Base-by-base conservation (phyloP, 441 rosid genomes). In the Populus hybrid region DNA sequence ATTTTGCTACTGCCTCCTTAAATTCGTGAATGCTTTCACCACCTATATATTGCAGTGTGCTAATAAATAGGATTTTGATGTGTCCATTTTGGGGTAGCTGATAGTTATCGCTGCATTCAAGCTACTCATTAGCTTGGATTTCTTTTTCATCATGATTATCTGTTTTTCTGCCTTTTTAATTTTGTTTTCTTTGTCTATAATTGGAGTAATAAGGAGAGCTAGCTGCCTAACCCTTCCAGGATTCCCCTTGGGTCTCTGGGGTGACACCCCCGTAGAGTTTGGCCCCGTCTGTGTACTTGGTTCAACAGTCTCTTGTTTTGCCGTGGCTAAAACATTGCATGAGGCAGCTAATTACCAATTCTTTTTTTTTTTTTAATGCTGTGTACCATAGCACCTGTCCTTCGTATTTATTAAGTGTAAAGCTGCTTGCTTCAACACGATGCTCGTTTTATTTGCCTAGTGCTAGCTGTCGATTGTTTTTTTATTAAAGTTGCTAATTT, bases 401-500 rank as follows among this genome's bases (percentile, higher is more conserved):
- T 53, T 35, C 4, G 31, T 29, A 6, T 35, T 5, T 35, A 35
- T 59, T 12, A 23, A 69, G 23, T 71, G 65, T 16, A 50, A 50
- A 50, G 56, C n/a, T 50, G 56, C 20, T 50, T 50, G 56, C 56
- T 14, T 50, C 20, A 50, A 50, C 56, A 50, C 56, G 1, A 50
- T 14, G 56, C 20, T 50, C 14, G 56, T 50, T 50, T 50, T 50
- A 50, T 50, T 50, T 50, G 20, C 7, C 56, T 50, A 21, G 66
- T 64, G 72, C 36, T 73, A 73, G 7, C 10, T 26, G 31, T 73
- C 68, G 70, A 24, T 61, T 64, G 72, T 33, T 61, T 33, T 69
- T 64, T 35, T 28, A 45, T 68, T n/a, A 69, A 29, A 40, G 26
- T 26, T 2, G 68, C 61, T 53, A 53, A 53, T 53, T 53, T 16